Percentiles rank a stretch among this genome's conserved stretches.
phyloP scores from a whole-genome alignment of 176 grass and related monocot species.

The Phragmites australis region DNA sequence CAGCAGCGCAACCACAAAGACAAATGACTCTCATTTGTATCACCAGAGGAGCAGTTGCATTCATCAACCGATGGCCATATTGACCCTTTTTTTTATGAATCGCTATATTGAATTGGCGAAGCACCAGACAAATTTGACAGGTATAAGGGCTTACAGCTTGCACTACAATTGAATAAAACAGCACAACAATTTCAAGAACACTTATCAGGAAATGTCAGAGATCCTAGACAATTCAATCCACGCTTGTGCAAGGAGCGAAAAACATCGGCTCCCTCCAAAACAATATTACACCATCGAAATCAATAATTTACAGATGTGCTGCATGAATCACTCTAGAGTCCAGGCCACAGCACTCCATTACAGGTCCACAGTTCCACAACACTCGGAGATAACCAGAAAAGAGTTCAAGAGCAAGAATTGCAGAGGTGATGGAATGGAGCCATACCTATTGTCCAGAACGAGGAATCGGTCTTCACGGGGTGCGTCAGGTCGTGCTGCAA shows the following conservation, averaged over 20 bases:
- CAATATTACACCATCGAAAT: neutral
- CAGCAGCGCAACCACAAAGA: neutral
- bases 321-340: neutral
- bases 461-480: conserved; percentile 90
- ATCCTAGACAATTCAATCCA: neutral
- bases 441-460: conserved; percentile 95
- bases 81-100: too few species aligned
- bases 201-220: neutral
- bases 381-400: neutral
- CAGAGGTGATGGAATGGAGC: neutral
- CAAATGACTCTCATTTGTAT: neutral
- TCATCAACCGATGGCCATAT: neutral
- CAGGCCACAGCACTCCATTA: neutral
- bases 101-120: neutral
- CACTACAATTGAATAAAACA: neutral
- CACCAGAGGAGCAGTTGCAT: neutral
- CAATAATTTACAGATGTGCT: neutral
- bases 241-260: neutral
- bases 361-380: neutral
- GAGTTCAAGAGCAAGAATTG: neutral
- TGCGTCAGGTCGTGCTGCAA: conserved; percentile 72
- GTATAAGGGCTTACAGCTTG: neutral
- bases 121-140: neutral
- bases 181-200: conserved; percentile 22
- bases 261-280: neutral